These are phyloP conservation scores for Chalciporus piperatoides DNA, from an alignment of 1,284 basidiomycete species.

Conservation along the genomic window DNA sequence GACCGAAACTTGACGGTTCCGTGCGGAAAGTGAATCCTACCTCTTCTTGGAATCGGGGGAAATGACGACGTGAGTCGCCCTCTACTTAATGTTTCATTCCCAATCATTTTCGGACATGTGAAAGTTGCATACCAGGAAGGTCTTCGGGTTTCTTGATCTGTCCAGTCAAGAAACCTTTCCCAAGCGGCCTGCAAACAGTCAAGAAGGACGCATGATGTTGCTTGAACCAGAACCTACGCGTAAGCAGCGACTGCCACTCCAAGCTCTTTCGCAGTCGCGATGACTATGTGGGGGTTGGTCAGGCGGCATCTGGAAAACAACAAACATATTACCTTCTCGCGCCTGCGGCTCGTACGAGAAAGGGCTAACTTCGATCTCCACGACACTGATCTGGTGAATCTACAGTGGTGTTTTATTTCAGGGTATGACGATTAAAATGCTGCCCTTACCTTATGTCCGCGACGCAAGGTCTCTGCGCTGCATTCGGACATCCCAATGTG, in stretches of 20 bases:
- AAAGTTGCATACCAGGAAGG: constrained; percentile 28
- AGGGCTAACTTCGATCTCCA: constrained; percentile 53
- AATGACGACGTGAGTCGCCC: constrained; percentile 23
- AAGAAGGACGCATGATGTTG: neutral
- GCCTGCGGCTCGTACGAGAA: constrained; percentile 46
- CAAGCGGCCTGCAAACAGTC: neutral
- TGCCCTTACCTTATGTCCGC: constrained; percentile 28
- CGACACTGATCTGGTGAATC: constrained; percentile 44
- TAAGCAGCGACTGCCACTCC: constrained; percentile 55
- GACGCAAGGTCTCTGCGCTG: constrained; percentile 44
- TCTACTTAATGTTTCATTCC: constrained; percentile 9
- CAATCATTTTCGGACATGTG: too few species aligned
- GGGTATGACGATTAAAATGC: too few species aligned
- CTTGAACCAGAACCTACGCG: constrained; percentile 31
- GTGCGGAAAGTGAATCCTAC: constrained; percentile 14
- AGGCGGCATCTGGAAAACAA: neutral
- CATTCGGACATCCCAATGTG: constrained; percentile 54
- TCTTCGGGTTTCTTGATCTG: constrained; percentile 46
- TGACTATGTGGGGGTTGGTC: constrained; percentile 35
- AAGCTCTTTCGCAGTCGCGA: constrained; percentile 42
- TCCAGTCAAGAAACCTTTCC: constrained; percentile 17
- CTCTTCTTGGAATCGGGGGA: constrained; percentile 30
- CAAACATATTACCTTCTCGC: constrained; percentile 29
- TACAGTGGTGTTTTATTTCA: constrained; percentile 24
- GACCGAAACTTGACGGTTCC: neutral